Conservation (phyloP, 768 basidiomycete species). For the Lentinula lateritia region DNA sequence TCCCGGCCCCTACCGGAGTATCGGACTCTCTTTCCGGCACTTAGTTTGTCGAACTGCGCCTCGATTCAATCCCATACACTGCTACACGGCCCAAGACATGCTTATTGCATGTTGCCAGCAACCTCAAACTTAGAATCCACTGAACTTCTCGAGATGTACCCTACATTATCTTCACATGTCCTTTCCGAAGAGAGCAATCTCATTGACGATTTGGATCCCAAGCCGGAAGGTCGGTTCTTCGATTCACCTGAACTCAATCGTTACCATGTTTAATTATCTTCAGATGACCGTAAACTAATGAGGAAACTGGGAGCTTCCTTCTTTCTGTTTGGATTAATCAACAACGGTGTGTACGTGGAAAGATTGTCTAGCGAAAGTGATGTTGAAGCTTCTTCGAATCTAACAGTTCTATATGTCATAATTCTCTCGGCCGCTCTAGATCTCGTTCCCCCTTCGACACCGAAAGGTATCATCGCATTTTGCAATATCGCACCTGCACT, state of each 20-base stretch:
- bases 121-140: background rate
- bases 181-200: slow-evolving; percentile 1
- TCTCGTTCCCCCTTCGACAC: slow-evolving; percentile 85
- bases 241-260: background rate
- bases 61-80: background rate
- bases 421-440: slow-evolving; percentile 96
- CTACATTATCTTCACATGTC: background rate
- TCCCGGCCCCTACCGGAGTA: background rate
- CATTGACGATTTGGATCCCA: background rate
- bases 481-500: slow-evolving; percentile 92
- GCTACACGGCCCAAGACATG: background rate
- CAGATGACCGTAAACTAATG: slow-evolving; percentile 24
- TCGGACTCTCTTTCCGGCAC: background rate
- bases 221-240: background rate
- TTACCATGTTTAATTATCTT: background rate
- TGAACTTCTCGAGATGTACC: background rate
- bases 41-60: background rate
- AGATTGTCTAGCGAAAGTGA: slow-evolving; percentile 5
- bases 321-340: slow-evolving; percentile 88
- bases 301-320: slow-evolving; percentile 57
- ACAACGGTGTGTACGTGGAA: slow-evolving; percentile 58
- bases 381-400: background rate
- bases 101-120: background rate
- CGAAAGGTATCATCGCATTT: slow-evolving; percentile 92
- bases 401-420: slow-evolving; percentile 85